phyloP scores from a whole-genome alignment of 2,329 filamentous ascomycete genomes.

The Leptographium galeiforme region DNA sequence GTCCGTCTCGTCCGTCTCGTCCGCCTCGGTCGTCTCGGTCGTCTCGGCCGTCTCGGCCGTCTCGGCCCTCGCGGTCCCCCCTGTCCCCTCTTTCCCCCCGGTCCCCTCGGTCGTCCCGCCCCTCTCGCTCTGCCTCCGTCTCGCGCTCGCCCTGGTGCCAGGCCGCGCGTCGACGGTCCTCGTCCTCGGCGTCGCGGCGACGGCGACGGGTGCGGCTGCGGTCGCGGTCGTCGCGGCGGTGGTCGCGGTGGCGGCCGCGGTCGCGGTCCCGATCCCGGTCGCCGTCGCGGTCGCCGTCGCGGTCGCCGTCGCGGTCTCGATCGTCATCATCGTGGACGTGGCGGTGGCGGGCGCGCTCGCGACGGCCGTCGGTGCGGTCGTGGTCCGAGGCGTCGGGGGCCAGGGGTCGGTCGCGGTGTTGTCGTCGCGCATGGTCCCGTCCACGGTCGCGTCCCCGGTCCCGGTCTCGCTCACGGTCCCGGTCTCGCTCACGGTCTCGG shows the following conservation, averaged over 20 bases:
- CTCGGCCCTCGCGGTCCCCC: not conserved
- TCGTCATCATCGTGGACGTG: not conserved
- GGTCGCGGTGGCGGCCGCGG: not conserved
- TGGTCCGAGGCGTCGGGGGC: not conserved
- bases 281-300: not conserved
- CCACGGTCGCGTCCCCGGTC: not conserved
- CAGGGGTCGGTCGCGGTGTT: not conserved
- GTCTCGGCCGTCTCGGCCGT: slow-evolving; percentile 7
- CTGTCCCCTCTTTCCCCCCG: too few relatives aligned
- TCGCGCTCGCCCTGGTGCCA: not conserved
- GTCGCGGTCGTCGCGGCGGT: slow-evolving; percentile 2
- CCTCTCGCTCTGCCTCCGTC: too few relatives aligned
- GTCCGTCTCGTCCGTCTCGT: slow-evolving; percentile 13
- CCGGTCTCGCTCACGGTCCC: not conserved
- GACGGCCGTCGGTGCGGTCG: not conserved
- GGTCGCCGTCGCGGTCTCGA: slow-evolving; percentile 7
- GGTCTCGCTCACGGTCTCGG: not conserved
- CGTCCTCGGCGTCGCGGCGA: not conserved
- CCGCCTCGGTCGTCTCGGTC: slow-evolving; percentile 22
- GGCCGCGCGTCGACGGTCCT: not conserved
- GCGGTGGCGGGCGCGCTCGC: not conserved
- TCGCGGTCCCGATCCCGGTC: not conserved
- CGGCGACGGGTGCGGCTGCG: slow-evolving; percentile 10
- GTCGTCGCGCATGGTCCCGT: not conserved
- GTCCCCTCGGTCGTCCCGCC: too few relatives aligned